Evolutionary conservation across 768 basidiomycete genomes (phyloP), one percentile per base, ranked within the genome.

Genomic region (Dentipellis fragilis): DNA sequence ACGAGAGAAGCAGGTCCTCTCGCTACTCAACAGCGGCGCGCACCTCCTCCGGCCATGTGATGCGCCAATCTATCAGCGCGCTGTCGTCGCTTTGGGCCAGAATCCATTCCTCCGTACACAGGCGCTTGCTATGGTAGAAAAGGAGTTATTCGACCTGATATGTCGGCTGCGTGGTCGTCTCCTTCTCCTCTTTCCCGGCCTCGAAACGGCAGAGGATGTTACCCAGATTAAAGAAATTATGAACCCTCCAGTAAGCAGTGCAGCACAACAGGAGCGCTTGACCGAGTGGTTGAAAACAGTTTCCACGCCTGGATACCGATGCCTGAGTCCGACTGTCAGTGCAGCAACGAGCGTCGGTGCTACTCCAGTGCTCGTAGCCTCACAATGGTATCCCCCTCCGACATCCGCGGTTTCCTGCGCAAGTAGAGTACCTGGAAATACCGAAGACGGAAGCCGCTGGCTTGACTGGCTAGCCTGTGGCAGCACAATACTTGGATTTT

Each of bases 1-100:
- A 59, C 62, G 77, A 37, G 56, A 67, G 5, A 62, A 66, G 0
- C 62, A 60, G 34, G 66, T 85, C 59, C 50, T 70, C 42, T 37
- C 55, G 0, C 73, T 84, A 9, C 75, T 85, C 51, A 64, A 71
- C n/a, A 54, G 69, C 0, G 69, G 85, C 61, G 66, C 70, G 1
- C 73, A 82, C 51, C 78, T 86, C 47, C 71, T 87, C 17, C 82
- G 83, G 3, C 76, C 83, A 0, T 76, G 79, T 12, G 83, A 87
- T 50, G 68, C 75, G 4, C 34, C 63, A 1, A 66, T 71, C 0
- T 65, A 83, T 17, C 82, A 81, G 55, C 58, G 62, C 14, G 79
- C 80, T 0, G 74, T 76, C 8, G 57, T 68, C 14, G 56, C 71
- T 38, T 66, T 84, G 49, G 68, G 69, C 62, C 66, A 66, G n/a